phyloP scores from a whole-genome alignment of 148 eudicot species.

The Linanthus parryae region DNA sequence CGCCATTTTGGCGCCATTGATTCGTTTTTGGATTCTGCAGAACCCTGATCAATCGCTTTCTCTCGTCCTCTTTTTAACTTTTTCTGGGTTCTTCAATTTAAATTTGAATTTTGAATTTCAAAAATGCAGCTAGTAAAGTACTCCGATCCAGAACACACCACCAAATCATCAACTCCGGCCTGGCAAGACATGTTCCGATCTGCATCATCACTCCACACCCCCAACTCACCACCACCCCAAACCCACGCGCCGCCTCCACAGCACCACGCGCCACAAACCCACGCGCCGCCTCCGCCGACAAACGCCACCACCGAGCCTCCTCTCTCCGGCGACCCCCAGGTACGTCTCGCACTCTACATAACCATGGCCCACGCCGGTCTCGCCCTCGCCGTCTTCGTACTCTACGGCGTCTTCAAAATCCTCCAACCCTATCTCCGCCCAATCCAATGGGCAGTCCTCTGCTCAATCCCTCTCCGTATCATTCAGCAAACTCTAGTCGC shows the following conservation, averaged over 20 bases:
- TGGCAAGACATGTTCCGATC: constrained; percentile 53
- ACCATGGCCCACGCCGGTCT: constrained; percentile 85
- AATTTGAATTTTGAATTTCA: too few species aligned
- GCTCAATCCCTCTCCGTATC: constrained; percentile 75
- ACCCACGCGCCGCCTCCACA: constrained; percentile 25
- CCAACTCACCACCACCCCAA: constrained; percentile 15
- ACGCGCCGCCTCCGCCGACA: constrained; percentile 10
- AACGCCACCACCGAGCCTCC: constrained; percentile 1
- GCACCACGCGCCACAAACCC: too few species aligned
- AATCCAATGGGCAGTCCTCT: constrained; percentile 75
- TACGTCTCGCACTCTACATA: constrained; percentile 68
- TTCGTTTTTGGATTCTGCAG: too few species aligned
- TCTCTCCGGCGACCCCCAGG: constrained; percentile 57
- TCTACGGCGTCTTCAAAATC: constrained; percentile 51
- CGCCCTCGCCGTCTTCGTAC: constrained; percentile 46
- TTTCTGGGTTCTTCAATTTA: too few species aligned
- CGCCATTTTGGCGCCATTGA: too few species aligned
- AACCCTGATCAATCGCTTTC: too few species aligned
- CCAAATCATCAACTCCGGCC: constrained; percentile 29
- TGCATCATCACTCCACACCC: constrained; percentile 22
- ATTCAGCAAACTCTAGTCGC: constrained; percentile 74
- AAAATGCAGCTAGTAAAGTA: too few species aligned
- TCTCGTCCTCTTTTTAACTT: too few species aligned
- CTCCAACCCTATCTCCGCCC: constrained; percentile 73
- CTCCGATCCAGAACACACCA: too few species aligned